Evolutionary conservation across 2,329 filamentous ascomycete species (phyloP).

Genomic region (Rasamsonia emersonii): DNA sequence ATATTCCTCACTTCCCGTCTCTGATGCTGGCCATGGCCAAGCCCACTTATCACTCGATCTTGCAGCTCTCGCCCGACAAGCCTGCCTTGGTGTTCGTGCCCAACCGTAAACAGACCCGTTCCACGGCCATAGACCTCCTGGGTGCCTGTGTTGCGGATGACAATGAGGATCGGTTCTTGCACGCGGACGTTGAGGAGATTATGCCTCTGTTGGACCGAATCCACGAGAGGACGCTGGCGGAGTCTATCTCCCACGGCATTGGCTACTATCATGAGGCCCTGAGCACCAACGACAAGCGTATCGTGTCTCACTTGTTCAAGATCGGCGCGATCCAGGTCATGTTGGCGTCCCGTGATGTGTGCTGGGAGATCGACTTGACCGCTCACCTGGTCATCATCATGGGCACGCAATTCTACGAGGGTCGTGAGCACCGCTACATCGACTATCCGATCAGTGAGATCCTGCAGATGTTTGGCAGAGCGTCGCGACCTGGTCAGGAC

Average conservation of each 20-base stretch:
- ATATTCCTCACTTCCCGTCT: slow-evolving; percentile 92
- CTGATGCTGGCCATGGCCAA: slow-evolving; percentile 98
- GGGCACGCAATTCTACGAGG: slow-evolving; percentile 97
- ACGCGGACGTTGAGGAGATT: slow-evolving; percentile 74
- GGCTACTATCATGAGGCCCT: slow-evolving; percentile 97
- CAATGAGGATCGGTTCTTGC: slow-evolving; percentile 87
- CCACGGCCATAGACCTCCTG: slow-evolving; percentile 77
- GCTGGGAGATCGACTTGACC: slow-evolving; percentile 84
- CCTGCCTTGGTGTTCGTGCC: slow-evolving; percentile 89
- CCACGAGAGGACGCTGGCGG: slow-evolving; percentile 76
- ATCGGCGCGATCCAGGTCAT: slow-evolving; percentile 85
- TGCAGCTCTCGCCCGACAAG: slow-evolving; percentile 80
- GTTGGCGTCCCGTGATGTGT: slow-evolving; percentile 75
- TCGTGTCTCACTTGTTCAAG: slow-evolving; percentile 84
- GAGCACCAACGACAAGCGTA: slow-evolving; percentile 78
- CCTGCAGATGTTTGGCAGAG: slow-evolving; percentile 95
- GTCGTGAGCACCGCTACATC: slow-evolving; percentile 90
- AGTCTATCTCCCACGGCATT: slow-evolving; percentile 86
- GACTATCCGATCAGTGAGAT: slow-evolving; percentile 93
- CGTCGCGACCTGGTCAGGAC: slow-evolving; percentile 68
- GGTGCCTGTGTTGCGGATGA: slow-evolving; percentile 82
- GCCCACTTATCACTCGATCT: slow-evolving; percentile 80
- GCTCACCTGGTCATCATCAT: slow-evolving; percentile 92
- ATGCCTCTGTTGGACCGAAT: slow-evolving; percentile 71
- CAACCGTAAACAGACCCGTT: slow-evolving; percentile 82